Conservation (phyloP, 2,329 filamentous ascomycete species). For the Fusarium pseudocircinatum region DNA sequence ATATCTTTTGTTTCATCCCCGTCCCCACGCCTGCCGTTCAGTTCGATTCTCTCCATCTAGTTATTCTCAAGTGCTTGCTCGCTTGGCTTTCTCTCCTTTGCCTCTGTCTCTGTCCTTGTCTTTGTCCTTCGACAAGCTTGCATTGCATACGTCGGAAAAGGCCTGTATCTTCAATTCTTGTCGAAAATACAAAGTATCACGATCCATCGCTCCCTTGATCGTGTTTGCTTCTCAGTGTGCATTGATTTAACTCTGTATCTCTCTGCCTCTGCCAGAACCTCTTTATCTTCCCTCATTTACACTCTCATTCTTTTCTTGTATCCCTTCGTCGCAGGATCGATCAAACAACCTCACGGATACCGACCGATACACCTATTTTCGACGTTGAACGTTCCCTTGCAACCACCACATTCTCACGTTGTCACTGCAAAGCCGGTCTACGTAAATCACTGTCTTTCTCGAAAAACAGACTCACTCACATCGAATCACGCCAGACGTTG, state of each 20-base stretch:
- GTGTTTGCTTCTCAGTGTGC: conserved; percentile 32
- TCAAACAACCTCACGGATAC: conserved; percentile 33
- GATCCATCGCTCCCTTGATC: conserved; percentile 33
- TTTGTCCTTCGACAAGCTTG: conserved; percentile 31
- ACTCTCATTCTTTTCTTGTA: conserved; percentile 20
- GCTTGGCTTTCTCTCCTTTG: conserved; percentile 35
- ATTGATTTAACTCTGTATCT: neutral
- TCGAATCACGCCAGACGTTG: conserved; percentile 26
- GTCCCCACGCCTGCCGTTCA: conserved; percentile 22
- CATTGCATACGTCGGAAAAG: conserved; percentile 30
- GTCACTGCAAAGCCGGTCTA: conserved; percentile 27
- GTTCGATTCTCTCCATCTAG: conserved; percentile 21
- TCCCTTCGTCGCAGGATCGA: conserved; percentile 44
- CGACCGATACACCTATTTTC: conserved; percentile 38
- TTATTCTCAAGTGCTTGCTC: conserved; percentile 17
- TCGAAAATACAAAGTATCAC: conserved; percentile 21
- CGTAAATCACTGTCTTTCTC: conserved; percentile 34
- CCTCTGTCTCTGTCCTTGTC: conserved; percentile 18
- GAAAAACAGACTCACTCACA: conserved; percentile 20
- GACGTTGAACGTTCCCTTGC: conserved; percentile 46
- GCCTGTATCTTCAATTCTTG: conserved; percentile 41
- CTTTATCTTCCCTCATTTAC: conserved; percentile 17
- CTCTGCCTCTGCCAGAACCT: conserved; percentile 22
- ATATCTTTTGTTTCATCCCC: conserved; percentile 46
- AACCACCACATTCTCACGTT: conserved; percentile 7